Conservation (phyloP, 2,329 filamentous ascomycete genomes). For the Trichoderma citrinoviride region DNA sequence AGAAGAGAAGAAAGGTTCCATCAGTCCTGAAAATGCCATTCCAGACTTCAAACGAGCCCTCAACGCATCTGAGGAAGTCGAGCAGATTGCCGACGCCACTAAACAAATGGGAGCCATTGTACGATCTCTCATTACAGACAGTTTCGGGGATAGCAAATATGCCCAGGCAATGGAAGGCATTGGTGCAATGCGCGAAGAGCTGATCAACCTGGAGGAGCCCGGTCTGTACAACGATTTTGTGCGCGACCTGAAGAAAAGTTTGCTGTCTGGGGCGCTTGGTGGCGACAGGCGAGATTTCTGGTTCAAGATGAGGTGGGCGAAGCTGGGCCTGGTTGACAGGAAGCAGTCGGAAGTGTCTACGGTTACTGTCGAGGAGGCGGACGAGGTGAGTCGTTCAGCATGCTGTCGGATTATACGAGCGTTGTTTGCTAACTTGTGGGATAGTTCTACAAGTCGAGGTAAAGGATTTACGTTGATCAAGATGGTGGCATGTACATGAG, state of each 20-base stretch:
- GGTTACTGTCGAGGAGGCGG: conserved; percentile 69
- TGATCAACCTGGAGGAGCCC: conserved; percentile 73
- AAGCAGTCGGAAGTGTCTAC: conserved; percentile 61
- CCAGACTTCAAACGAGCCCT: conserved; percentile 87
- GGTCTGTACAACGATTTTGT: conserved; percentile 74
- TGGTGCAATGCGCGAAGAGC: conserved; percentile 72
- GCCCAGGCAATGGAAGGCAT: conserved; percentile 72
- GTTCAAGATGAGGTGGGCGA: conserved; percentile 66
- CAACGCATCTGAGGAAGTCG: conserved; percentile 55
- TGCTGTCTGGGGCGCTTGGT: conserved; percentile 67
- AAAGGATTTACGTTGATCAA: conserved; percentile 6
- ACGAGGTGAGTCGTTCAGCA: conserved; percentile 45
- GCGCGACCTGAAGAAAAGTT: conserved; percentile 65
- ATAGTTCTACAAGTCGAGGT: conserved; percentile 41
- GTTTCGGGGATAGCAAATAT: conserved; percentile 74
- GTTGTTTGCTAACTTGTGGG: conserved; percentile 28
- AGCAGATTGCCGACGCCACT: conserved; percentile 63
- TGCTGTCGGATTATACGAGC: neutral
- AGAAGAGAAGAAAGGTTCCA: conserved; percentile 44
- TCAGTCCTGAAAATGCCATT: conserved; percentile 69
- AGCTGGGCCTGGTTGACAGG: conserved; percentile 70
- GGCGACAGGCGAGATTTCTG: conserved; percentile 82
- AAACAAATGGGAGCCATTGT: conserved; percentile 75
- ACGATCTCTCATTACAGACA: conserved; percentile 64
- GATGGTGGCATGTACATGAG: neutral